Evolutionary conservation across 2,329 filamentous ascomycete genomes (phyloP).

Genomic region (Claviceps citrina): DNA sequence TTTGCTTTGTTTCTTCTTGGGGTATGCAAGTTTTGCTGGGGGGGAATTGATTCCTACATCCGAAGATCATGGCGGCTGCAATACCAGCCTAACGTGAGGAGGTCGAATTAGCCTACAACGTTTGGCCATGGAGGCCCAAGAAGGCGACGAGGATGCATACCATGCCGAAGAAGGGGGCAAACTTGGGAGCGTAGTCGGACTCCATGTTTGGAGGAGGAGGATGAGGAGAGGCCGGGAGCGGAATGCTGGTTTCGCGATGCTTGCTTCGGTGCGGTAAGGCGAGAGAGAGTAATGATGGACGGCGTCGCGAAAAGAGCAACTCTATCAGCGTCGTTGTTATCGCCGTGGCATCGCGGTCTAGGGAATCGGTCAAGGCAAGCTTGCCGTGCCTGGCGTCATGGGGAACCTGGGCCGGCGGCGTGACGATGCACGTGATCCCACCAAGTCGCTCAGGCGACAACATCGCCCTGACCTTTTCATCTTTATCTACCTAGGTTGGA

Average conservation of each 20-base stretch:
- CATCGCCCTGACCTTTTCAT: too few species aligned
- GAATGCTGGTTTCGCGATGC: background rate
- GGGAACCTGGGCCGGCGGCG: background rate
- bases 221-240: background rate
- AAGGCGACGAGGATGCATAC: slow-evolving; percentile 33
- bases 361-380: background rate
- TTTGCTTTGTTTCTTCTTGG: background rate
- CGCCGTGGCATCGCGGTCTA: background rate
- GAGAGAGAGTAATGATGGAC: background rate
- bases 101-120: background rate
- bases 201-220: slow-evolving; percentile 30
- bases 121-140: slow-evolving; percentile 8
- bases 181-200: slow-evolving; percentile 55
- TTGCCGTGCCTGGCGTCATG: slow-evolving; percentile 3
- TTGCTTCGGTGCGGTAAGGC: slow-evolving; percentile 1
- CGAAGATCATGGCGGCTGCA: slow-evolving; percentile 69
- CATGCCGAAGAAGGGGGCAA: slow-evolving; percentile 81
- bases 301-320: slow-evolving; percentile 1
- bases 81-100: slow-evolving; percentile 48
- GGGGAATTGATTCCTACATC: slow-evolving; percentile 41
- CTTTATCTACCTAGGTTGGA: too few species aligned
- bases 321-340: background rate
- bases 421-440: slow-evolving; percentile 7
- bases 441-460: too few species aligned
- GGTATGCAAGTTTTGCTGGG: slow-evolving; percentile 3